A percentile compares a stretch with the other conserved stretches of the same genome.
Conservation (phyloP, 768 basidiomycete species). For the Mycena floridula region DNA sequence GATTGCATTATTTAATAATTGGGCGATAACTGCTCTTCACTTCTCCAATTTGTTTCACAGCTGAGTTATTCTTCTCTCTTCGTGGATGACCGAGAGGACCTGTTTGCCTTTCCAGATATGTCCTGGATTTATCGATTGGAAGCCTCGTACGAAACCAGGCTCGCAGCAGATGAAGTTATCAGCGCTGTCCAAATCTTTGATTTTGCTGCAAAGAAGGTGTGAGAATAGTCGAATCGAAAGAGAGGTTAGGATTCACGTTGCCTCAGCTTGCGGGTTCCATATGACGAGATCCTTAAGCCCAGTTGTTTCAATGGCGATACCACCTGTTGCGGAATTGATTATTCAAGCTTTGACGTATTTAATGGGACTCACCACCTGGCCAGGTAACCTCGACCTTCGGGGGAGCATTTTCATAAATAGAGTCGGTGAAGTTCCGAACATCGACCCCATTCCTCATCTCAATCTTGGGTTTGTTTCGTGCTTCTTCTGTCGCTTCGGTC, state of each 20-base stretch:
- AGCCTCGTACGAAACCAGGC: conserved; percentile 79
- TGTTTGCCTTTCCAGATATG: conserved; percentile 77
- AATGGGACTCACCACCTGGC: too few species aligned
- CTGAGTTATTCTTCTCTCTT: conserved; percentile 18
- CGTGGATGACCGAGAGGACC: conserved; percentile 42
- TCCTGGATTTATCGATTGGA: conserved; percentile 54
- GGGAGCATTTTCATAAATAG: conserved; percentile 65
- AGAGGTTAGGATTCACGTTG: conserved; percentile 46
- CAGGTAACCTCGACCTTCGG: conserved; percentile 53
- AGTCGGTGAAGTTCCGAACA: conserved; percentile 64
- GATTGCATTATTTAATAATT: too few species aligned
- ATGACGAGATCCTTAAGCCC: conserved; percentile 79
- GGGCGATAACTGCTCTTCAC: too few species aligned
- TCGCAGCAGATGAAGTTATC: conserved; percentile 86
- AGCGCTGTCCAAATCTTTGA: conserved; percentile 44
- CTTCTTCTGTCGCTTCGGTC: conserved; percentile 52
- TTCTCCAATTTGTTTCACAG: too few species aligned
- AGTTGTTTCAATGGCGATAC: conserved; percentile 43
- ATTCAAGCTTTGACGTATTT: too few species aligned
- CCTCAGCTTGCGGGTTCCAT: conserved; percentile 84
- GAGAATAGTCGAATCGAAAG: conserved; percentile 1
- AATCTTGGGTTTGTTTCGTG: conserved; percentile 39
- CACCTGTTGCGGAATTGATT: too few species aligned
- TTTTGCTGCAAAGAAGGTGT: too few species aligned
- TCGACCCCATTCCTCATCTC: conserved; percentile 62